phyloP scores from a whole-genome alignment of 2,329 filamentous ascomycete genomes.

The Fusarium dimerum region DNA sequence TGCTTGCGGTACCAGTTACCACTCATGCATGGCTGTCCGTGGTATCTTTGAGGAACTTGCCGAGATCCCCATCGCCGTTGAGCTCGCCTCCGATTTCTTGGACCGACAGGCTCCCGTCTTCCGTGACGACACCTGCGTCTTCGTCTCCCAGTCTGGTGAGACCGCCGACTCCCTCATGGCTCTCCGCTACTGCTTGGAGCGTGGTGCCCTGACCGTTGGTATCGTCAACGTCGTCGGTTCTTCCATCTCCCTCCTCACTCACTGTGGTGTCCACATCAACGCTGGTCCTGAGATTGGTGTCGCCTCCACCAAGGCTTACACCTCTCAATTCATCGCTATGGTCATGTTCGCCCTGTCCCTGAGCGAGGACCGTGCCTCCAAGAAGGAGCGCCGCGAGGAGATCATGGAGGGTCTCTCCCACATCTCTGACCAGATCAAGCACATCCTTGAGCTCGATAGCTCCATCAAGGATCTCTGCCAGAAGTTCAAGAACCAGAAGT shows the following conservation, averaged over 20 bases:
- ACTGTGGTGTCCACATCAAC: constrained; percentile 99
- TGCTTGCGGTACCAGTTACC: constrained; percentile 96
- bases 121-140: constrained; percentile 98
- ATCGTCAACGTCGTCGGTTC: constrained; percentile 99
- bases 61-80: constrained; percentile 95
- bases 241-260: constrained; percentile 96
- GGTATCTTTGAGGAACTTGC: constrained; percentile 97
- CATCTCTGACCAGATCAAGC: constrained; percentile 87
- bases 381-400: constrained; percentile 86
- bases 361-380: constrained; percentile 94
- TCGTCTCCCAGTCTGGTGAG: constrained; percentile 98
- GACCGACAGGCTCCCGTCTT: constrained; percentile 96
- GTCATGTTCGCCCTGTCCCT: constrained; percentile 98
- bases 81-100: constrained; percentile 96
- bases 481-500: constrained; percentile 98
- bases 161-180: constrained; percentile 98
- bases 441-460: constrained; percentile 87
- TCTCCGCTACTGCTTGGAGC: constrained; percentile 95
- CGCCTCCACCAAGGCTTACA: constrained; percentile 98
- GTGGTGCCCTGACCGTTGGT: constrained; percentile 93
- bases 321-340: constrained; percentile 99
- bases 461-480: constrained; percentile 93
- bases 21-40: constrained; percentile 99
- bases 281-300: constrained; percentile 98
- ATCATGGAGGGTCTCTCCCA: constrained; percentile 92